Percentiles rank a stretch among this genome's conserved stretches.
These are phyloP conservation scores for Solanum pinnatisectum DNA, from an alignment of 257 asterid species.

Conservation along the genomic window DNA sequence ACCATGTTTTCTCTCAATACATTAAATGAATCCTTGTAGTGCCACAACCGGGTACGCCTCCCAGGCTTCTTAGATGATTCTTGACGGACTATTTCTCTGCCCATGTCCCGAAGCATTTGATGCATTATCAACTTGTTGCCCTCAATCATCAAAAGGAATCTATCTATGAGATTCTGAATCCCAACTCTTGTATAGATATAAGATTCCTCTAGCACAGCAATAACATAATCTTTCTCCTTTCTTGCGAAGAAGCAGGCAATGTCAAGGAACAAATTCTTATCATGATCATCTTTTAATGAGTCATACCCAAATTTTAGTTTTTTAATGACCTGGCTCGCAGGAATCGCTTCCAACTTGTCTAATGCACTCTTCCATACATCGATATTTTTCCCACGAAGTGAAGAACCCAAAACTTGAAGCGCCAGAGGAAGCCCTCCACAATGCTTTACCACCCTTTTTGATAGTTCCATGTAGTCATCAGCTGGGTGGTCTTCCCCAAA, in stretches of 20 bases:
- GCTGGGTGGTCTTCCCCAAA: neutral
- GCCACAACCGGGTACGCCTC: neutral
- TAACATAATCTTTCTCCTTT: neutral
- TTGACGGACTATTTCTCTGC: neutral
- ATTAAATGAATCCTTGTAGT: neutral
- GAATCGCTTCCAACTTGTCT: neutral
- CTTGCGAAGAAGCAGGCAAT: neutral
- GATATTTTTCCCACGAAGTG: neutral
- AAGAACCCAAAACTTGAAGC: neutral
- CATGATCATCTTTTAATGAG: neutral
- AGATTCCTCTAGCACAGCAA: neutral
- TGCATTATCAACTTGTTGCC: neutral
- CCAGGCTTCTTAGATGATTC: neutral
- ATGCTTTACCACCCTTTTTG: neutral
- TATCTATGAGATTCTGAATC: neutral
- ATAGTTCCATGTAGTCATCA: neutral
- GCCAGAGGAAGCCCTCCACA: neutral
- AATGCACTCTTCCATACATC: neutral
- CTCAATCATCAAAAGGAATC: neutral
- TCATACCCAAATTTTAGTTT: neutral
- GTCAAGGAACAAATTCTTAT: neutral
- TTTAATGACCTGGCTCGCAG: neutral
- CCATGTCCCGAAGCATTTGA: neutral
- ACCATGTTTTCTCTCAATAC: neutral
- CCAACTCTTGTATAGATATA: neutral